These are phyloP conservation scores for Sphaerulina musiva DNA, from an alignment of 2,329 filamentous ascomycete species.

Conservation along the genomic window DNA sequence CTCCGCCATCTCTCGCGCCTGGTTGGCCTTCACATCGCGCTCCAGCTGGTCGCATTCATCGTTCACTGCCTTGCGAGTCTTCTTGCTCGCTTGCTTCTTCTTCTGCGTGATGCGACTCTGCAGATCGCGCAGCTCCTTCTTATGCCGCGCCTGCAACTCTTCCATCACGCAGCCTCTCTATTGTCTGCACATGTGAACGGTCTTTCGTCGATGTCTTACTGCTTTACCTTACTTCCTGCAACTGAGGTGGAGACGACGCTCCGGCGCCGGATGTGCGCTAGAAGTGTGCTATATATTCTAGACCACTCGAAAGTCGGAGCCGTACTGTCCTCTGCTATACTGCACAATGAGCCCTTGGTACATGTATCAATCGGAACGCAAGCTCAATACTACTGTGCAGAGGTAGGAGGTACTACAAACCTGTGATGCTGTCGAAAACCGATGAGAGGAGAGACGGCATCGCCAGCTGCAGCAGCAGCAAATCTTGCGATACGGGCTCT, in stretches of 20 bases:
- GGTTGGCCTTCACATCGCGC: conserved; percentile 49
- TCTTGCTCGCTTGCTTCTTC: conserved; percentile 93
- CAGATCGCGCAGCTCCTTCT: conserved; percentile 81
- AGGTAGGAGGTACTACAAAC: too few relatives aligned
- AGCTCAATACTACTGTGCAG: too few relatives aligned
- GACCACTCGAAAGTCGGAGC: too few relatives aligned
- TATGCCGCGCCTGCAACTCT: conserved; percentile 69
- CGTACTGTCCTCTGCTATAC: too few relatives aligned
- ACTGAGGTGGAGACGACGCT: not conserved
- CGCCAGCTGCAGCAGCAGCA: too few relatives aligned
- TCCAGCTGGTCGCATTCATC: conserved; percentile 58
- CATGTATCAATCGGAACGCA: too few relatives aligned
- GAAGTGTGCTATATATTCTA: too few relatives aligned
- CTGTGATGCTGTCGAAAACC: too few relatives aligned
- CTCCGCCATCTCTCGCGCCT: conserved; percentile 46
- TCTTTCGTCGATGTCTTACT: not conserved
- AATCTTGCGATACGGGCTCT: too few relatives aligned
- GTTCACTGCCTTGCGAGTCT: conserved; percentile 55
- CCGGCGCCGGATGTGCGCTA: too few relatives aligned
- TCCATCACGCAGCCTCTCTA: conserved; percentile 49
- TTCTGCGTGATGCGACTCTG: conserved; percentile 83
- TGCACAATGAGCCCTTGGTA: too few relatives aligned
- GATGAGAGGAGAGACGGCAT: too few relatives aligned
- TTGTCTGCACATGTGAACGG: not conserved
- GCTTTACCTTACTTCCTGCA: not conserved